Evolutionary conservation across 331 rosid species (phyloP).

Genomic region (Quercus tomentella): DNA sequence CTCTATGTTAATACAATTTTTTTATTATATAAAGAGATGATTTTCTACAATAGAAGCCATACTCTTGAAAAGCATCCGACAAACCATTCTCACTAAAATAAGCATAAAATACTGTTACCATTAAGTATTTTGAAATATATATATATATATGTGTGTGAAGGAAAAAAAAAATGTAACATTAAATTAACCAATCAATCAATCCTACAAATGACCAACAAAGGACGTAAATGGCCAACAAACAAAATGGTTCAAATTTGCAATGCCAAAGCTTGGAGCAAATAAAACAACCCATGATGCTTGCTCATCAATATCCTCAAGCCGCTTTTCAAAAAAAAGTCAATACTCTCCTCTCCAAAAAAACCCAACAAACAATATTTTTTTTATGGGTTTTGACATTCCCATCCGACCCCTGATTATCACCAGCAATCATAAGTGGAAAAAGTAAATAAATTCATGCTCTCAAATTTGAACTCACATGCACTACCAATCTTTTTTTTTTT

Average conservation of each 20-base stretch:
- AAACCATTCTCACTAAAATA: background rate
- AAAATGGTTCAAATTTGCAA: background rate
- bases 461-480: constrained; percentile 7
- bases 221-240: background rate
- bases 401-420: background rate
- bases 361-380: background rate
- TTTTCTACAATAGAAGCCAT: background rate
- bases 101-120: background rate
- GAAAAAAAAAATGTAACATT: background rate
- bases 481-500: constrained; percentile 50
- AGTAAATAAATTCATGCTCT: background rate
- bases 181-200: background rate
- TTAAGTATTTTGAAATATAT: background rate
- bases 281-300: background rate
- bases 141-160: background rate
- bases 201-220: background rate
- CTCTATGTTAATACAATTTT: too few species aligned
- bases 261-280: background rate
- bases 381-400: background rate
- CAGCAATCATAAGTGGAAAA: background rate
- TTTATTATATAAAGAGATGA: background rate
- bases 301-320: background rate
- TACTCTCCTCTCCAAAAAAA: background rate
- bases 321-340: background rate
- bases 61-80: background rate